A percentile compares a stretch with the other conserved stretches of the same genome.
These are phyloP conservation scores for Harringtonia lauricola DNA, from an alignment of 2,329 filamentous ascomycete species.

Conservation along the genomic window DNA sequence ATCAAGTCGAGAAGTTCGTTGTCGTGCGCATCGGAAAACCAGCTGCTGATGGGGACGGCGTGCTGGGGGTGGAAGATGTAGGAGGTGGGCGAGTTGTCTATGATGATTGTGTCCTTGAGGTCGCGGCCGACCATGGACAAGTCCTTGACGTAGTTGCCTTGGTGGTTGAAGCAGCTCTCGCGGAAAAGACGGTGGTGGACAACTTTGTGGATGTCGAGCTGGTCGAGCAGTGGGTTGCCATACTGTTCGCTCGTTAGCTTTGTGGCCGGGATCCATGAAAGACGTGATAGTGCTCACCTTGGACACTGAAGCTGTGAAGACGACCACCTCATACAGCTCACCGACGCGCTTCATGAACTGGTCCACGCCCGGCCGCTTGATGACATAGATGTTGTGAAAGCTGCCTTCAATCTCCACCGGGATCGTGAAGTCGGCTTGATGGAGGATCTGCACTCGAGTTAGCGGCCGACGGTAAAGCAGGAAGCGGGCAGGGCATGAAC, in stretches of 20 bases:
- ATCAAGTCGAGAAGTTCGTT: conserved; percentile 97
- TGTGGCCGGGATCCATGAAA: no score
- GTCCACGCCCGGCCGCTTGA: conserved; percentile 96
- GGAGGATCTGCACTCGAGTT: conserved; percentile 59
- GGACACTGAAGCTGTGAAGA: conserved; percentile 96
- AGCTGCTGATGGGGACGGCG: conserved; percentile 97
- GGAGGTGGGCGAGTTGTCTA: conserved; percentile 97
- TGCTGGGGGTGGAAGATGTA: conserved; percentile 99
- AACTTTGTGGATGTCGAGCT: conserved; percentile 93
- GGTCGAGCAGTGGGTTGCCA: conserved; percentile 88
- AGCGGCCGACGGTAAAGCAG: neutral
- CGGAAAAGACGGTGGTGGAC: conserved; percentile 94
- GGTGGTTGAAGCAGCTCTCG: conserved; percentile 98
- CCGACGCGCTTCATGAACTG: conserved; percentile 98
- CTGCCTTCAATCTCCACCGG: conserved; percentile 98
- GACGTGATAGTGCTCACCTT: conserved; percentile 50
- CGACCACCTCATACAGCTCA: conserved; percentile 95
- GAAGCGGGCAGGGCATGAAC: conserved; percentile 10
- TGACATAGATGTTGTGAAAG: conserved; percentile 98
- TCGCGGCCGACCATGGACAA: conserved; percentile 93
- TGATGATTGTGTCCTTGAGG: conserved; percentile 96
- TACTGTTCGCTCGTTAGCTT: conserved; percentile 42
- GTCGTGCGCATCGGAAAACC: conserved; percentile 99
- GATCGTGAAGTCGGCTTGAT: conserved; percentile 98
- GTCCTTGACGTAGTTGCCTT: conserved; percentile 99